Evolutionary conservation across 805 yeast species (phyloP), one percentile per base, ranked within the genome.

Genomic region (Candida sonorensis): DNA sequence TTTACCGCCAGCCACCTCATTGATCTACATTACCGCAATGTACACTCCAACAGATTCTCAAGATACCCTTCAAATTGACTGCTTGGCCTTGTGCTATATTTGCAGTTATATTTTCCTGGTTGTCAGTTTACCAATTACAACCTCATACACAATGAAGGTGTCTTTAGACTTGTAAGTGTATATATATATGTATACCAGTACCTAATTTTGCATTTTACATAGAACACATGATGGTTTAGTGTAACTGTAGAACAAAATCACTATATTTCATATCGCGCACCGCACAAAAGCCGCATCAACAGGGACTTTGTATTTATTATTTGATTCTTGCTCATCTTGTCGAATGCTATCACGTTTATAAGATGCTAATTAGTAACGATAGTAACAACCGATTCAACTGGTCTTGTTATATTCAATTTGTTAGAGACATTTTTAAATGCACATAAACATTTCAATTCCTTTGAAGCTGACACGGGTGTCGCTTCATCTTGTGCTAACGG

Each of bases 21-120:
- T 86, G 48, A 79, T 90, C 11, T 90, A 87, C 56, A 69, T 88
- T 43, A 88, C 97, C 2, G 90, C 95, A 3, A 77, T 85, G 50
- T 84, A 80, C 55, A 77, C 88, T 1, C 94, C 92, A 12, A 74
- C 81, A 2, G 61, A 53, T 21, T 48, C 65, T 5, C 62, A 64
- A 2, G 67, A 64, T 23, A 74, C 68, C 41, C 42, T 71, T 11
- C 88, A 87, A 55, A 77, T 90, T 79, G 95, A 90, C 53, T 82
- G 94, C 52, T 66, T 86, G 31, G 92, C 96, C 0, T 64, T 86
- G 19, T 67, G 74, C 19, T 66, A 88, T 41, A 72, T 90, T 50
- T 66, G 71, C 13, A 95, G 86, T 52, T 90, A 90, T 50, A 63
- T 78, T 1, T 44, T 76, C 4, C 58, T 88, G 48, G 74, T 75